Base-by-base conservation (phyloP, 257 asterid genomes). In the Fraxinus anomala region DNA sequence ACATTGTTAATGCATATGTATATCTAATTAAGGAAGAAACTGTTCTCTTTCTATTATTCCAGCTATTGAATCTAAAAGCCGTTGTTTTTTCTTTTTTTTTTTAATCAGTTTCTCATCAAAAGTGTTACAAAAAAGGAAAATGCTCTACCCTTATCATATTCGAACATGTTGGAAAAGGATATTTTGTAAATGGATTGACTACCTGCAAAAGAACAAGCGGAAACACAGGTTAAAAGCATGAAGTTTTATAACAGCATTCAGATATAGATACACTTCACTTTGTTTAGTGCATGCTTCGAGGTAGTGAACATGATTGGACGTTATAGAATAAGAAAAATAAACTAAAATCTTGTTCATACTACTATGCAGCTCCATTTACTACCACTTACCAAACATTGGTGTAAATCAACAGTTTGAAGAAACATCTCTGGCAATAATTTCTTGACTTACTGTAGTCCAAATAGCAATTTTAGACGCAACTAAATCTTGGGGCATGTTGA, bases 181-280 rank as follows among this genome's bases (percentile, higher is more conserved):
- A 96, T 89, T 96, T 96, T 26, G 98, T 92, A 73, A 96, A 89
- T 74, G 99, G 99, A 85, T 96, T 96, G 77, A 96, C 97, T 0
- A 96, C 96, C 99, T 95, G 94, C 89, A 84, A 70, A 78, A 78
- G 59, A 71, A 76, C 72, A 78, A 68, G 30, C 2, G 42, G 44
- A 71, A 36, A 73, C 44, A 71, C n/a, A 51, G 73, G 78, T 81
- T 68, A 83, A 19, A 68, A 77, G 66, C 30, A 54, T n/a, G 70
- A 77, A 1, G 59, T 47, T 47, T 47, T 47, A 11, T 47, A 16
- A 47, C 59, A 14, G 59, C 16, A 47, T 47, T 47, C 21, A 4
- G 16, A 47, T 16, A 47, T 16, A 47, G 21, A 47, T 47, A 3
- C 6, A 16, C 21, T 4, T 47, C 7, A 47, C 19, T 44, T 44